phyloP scores from a whole-genome alignment of 805 yeast genomes.

The Huiozyma sinensis region DNA sequence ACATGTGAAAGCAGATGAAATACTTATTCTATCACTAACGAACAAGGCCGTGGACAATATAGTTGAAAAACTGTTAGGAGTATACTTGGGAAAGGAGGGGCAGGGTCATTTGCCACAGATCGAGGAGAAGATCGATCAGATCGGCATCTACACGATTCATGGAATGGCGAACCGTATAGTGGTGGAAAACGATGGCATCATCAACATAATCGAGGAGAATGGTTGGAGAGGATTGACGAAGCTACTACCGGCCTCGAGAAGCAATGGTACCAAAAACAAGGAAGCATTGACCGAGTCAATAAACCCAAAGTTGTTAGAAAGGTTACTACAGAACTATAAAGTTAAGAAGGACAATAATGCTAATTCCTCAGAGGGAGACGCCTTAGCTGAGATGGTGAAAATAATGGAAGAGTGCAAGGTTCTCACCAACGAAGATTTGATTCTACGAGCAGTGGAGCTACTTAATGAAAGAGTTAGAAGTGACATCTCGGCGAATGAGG shows the following conservation, averaged over 20 bases:
- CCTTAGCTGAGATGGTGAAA: neutral
- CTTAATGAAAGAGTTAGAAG: slow-evolving; percentile 1
- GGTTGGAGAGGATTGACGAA: slow-evolving; percentile 40
- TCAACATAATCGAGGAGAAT: slow-evolving; percentile 42
- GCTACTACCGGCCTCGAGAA: slow-evolving; percentile 20
- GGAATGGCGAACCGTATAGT: slow-evolving; percentile 45
- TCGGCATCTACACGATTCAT: slow-evolving; percentile 52
- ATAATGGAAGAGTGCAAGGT: slow-evolving; percentile 29
- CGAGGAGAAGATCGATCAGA: slow-evolving; percentile 12
- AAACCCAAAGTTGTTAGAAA: slow-evolving; percentile 13
- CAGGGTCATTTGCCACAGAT: neutral
- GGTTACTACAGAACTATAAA: slow-evolving; percentile 12
- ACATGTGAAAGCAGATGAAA: slow-evolving; percentile 38
- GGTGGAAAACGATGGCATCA: slow-evolving; percentile 23
- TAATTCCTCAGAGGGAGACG: neutral
- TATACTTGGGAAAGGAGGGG: slow-evolving; percentile 29
- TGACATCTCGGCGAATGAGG: neutral
- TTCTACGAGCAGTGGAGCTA: slow-evolving; percentile 14
- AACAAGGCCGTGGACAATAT: slow-evolving; percentile 52
- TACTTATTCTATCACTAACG: slow-evolving; percentile 56
- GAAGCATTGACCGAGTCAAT: neutral
- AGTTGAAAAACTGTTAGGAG: slow-evolving; percentile 22
- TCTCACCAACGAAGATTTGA: slow-evolving; percentile 24
- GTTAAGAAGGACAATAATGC: neutral
- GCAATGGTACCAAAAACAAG: slow-evolving; percentile 7